phyloP scores from a whole-genome alignment of 1,139 yeast species.

The Meyerozyma smithsonii region DNA sequence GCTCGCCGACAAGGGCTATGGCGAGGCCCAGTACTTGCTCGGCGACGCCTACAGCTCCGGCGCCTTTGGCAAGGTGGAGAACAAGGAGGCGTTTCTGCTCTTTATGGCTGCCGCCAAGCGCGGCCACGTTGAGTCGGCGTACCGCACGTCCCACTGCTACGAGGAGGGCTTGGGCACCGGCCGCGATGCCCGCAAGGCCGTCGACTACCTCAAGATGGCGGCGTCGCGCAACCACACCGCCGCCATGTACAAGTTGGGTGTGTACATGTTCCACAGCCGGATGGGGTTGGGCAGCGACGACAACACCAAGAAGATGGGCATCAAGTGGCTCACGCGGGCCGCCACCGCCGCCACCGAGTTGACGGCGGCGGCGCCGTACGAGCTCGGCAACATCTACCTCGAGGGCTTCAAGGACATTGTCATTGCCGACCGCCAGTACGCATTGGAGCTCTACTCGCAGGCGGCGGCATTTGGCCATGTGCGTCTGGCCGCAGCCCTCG shows the following conservation, averaged over 20 bases:
- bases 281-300: slow-evolving; percentile 75
- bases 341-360: slow-evolving; percentile 78
- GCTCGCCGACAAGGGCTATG: slow-evolving; percentile 74
- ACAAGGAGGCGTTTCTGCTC: slow-evolving; percentile 66
- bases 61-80: slow-evolving; percentile 78
- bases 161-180: slow-evolving; percentile 94
- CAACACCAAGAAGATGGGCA: slow-evolving; percentile 76
- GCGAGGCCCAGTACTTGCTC: slow-evolving; percentile 85
- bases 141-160: slow-evolving; percentile 84
- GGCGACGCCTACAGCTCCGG: slow-evolving; percentile 89
- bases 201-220: slow-evolving; percentile 80
- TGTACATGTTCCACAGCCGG: slow-evolving; percentile 76
- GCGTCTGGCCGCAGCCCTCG: slow-evolving; percentile 75
- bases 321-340: slow-evolving; percentile 90
- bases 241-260: slow-evolving; percentile 89
- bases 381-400: slow-evolving; percentile 79
- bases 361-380: slow-evolving; percentile 90
- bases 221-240: slow-evolving; percentile 92
- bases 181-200: slow-evolving; percentile 80
- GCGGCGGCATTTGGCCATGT: slow-evolving; percentile 87
- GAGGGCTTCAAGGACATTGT: slow-evolving; percentile 84
- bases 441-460: slow-evolving; percentile 79
- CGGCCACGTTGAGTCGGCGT: slow-evolving; percentile 88
- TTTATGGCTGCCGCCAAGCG: slow-evolving; percentile 91
- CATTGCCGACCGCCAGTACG: slow-evolving; percentile 78